These are phyloP conservation scores for Cocos nucifera DNA, from an alignment of 176 grass and related monocot genomes.

Conservation along the genomic window DNA sequence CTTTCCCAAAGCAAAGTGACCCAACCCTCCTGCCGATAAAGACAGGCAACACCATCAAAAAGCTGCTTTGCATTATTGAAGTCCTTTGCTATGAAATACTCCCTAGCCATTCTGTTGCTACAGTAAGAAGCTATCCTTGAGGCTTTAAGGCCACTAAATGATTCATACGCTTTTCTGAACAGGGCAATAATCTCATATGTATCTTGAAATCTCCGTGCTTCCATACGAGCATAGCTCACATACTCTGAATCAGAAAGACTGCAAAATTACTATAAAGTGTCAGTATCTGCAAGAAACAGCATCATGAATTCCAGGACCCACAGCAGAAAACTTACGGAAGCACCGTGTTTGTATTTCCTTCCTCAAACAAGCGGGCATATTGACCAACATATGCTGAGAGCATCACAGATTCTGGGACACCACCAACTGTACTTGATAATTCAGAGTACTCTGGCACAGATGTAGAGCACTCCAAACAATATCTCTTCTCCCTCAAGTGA, in stretches of 20 bases:
- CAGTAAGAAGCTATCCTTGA: slow-evolving; percentile 64
- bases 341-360: slow-evolving; percentile 71
- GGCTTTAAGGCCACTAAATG: slow-evolving; percentile 57
- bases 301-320: slow-evolving; percentile 1
- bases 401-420: slow-evolving; percentile 78
- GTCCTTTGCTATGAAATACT: slow-evolving; percentile 68
- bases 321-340: slow-evolving; percentile 60
- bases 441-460: slow-evolving; percentile 27
- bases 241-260: slow-evolving; percentile 96
- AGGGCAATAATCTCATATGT: slow-evolving; percentile 95
- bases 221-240: slow-evolving; percentile 66
- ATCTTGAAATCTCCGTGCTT: slow-evolving; percentile 97
- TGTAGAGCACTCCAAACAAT: slow-evolving; percentile 43
- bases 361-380: slow-evolving; percentile 81
- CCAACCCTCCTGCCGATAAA: slow-evolving; percentile 89
- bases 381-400: slow-evolving; percentile 80
- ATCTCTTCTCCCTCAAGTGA: slow-evolving; percentile 95
- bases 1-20: slow-evolving; percentile 74
- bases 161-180: slow-evolving; percentile 96
- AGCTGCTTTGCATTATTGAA: slow-evolving; percentile 71
- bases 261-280: slow-evolving; percentile 29
- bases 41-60: slow-evolving; percentile 59
- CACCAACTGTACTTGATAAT: slow-evolving; percentile 32
- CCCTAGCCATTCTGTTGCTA: slow-evolving; percentile 75
- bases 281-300: slow-evolving; percentile 29